Percentiles rank a stretch among this genome's conserved stretches.
These are phyloP conservation scores for Corniculantispora saksenae DNA, from an alignment of 2,329 filamentous ascomycete genomes.

Conservation along the genomic window DNA sequence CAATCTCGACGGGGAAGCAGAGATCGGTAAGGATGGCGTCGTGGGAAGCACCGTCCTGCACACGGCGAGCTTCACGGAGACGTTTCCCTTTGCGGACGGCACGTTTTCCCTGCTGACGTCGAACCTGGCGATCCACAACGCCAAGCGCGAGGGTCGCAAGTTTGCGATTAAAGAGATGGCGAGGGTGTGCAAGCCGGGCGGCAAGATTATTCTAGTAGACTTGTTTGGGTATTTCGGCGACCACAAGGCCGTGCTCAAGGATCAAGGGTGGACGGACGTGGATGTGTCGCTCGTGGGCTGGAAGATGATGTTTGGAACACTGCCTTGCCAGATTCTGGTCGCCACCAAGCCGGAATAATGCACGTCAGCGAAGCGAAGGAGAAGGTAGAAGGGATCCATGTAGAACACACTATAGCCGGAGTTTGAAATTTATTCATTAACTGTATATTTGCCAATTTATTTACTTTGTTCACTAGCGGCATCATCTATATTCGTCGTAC, in stretches of 20 bases:
- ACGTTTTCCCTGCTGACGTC: constrained; percentile 20
- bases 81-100: constrained; percentile 21
- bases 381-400: neutral
- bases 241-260: constrained; percentile 16
- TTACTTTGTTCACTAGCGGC: neutral
- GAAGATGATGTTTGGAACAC: constrained; percentile 20
- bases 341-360: constrained; percentile 19
- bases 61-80: constrained; percentile 20
- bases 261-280: constrained; percentile 18
- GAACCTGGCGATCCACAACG: constrained; percentile 23
- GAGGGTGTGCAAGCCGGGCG: constrained; percentile 20
- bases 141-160: constrained; percentile 7
- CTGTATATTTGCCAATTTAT: neutral
- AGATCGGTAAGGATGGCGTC: constrained; percentile 97
- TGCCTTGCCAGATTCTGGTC: constrained; percentile 22
- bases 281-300: constrained; percentile 17
- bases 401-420: neutral
- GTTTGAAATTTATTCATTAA: neutral
- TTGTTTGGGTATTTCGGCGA: constrained; percentile 21
- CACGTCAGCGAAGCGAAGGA: neutral
- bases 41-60: constrained; percentile 52
- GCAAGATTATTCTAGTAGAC: constrained; percentile 20
- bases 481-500: neutral
- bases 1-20: constrained; percentile 99
- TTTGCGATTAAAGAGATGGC: constrained; percentile 21